Evolutionary conservation across 192 early-diverging fungal genomes (phyloP).

Genomic region (Coemansia sp.): DNA sequence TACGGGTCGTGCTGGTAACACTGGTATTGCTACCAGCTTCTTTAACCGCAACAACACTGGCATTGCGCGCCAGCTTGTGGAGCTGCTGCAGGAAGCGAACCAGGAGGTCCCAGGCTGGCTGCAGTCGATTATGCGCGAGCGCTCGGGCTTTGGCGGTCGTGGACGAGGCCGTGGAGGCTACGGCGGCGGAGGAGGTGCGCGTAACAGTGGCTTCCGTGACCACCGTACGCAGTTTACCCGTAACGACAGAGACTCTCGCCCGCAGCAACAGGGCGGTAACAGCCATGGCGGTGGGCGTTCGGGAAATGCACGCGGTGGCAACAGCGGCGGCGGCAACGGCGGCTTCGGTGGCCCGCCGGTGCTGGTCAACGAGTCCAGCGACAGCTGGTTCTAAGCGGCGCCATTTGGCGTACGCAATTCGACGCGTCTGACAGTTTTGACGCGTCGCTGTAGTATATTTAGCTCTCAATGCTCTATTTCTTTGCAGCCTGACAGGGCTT

Average conservation of each 20-base stretch:
- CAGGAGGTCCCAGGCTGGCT: constrained; percentile 90
- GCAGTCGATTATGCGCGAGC: constrained; percentile 66
- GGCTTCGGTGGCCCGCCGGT: constrained; percentile 16
- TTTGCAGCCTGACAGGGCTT: not conserved
- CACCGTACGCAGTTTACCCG: constrained; percentile 25
- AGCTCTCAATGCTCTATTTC: constrained; percentile 1
- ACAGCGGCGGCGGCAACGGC: constrained; percentile 7
- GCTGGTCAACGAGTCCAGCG: constrained; percentile 50
- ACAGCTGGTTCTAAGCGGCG: constrained; percentile 66
- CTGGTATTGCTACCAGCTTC: constrained; percentile 89
- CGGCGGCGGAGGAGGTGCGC: constrained; percentile 36
- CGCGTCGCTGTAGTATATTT: constrained; percentile 5
- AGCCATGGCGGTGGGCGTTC: not conserved
- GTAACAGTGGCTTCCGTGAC: constrained; percentile 37
- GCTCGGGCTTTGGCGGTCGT: constrained; percentile 54
- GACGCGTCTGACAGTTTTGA: not conserved
- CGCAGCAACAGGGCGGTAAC: constrained; percentile 11
- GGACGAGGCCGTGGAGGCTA: constrained; percentile 50
- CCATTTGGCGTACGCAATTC: not conserved
- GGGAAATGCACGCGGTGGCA: constrained; percentile 14
- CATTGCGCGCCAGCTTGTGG: constrained; percentile 81
- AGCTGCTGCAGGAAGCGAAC: constrained; percentile 89
- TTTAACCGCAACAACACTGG: constrained; percentile 86
- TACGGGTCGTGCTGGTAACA: constrained; percentile 96
- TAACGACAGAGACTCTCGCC: constrained; percentile 46